These are phyloP conservation scores for Omphalotus guepiniiformis DNA, from an alignment of 768 basidiomycete species.

Conservation along the genomic window DNA sequence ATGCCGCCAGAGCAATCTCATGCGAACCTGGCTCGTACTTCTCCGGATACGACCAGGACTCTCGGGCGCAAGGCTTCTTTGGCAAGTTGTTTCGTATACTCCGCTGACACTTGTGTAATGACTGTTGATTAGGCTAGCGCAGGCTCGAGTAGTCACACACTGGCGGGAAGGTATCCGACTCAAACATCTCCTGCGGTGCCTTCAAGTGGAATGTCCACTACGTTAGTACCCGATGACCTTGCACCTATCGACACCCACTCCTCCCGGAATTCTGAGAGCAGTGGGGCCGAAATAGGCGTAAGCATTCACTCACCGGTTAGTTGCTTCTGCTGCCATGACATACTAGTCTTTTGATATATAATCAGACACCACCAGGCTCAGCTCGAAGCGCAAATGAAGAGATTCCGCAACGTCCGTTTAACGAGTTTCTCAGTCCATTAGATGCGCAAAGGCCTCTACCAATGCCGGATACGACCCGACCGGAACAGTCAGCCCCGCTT, in stretches of 20 bases:
- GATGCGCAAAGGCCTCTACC: constrained; percentile 5
- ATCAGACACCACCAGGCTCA: constrained; percentile 5
- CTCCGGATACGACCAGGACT: neutral
- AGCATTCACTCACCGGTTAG: constrained; percentile 3
- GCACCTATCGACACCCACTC: neutral
- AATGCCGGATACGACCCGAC: constrained; percentile 5
- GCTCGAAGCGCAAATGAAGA: constrained; percentile 2
- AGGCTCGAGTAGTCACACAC: constrained; percentile 5
- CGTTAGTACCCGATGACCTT: constrained; percentile 3
- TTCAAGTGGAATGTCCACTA: constrained; percentile 1
- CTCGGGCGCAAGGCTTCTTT: constrained; percentile 1
- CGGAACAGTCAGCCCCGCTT: constrained; percentile 1
- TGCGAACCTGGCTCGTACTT: neutral
- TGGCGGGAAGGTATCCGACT: neutral
- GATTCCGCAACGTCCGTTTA: neutral
- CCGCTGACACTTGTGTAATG: no score
- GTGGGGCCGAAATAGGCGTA: neutral
- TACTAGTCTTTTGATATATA: neutral
- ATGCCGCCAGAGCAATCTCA: constrained; percentile 1
- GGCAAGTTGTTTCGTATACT: no score
- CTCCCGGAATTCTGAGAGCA: constrained; percentile 5
- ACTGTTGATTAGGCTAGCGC: constrained; percentile 1
- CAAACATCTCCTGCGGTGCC: neutral
- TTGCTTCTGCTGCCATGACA: neutral
- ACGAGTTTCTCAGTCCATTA: constrained; percentile 5